A percentile compares a stretch with the other conserved stretches of the same genome.
These are phyloP conservation scores for Cyberlindnera bimundalis DNA, from an alignment of 805 yeast species.

Conservation along the genomic window DNA sequence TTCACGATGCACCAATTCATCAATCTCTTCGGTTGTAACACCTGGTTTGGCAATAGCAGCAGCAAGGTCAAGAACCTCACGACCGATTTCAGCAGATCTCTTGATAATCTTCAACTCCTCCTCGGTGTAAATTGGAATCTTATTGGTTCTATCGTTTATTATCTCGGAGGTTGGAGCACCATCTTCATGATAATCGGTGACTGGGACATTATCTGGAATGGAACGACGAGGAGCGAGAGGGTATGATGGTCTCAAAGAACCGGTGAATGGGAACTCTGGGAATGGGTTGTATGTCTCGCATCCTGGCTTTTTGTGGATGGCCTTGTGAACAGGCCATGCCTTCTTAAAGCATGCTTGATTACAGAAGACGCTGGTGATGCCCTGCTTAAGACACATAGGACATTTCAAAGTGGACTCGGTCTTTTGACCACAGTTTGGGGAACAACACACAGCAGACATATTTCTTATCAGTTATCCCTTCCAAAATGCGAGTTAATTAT, in stretches of 20 bases:
- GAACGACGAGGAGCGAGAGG: conserved; percentile 73
- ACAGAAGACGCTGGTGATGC: conserved; percentile 65
- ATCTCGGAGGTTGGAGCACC: conserved; percentile 83
- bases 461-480: too few species aligned
- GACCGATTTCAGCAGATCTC: conserved; percentile 67
- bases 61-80: conserved; percentile 88
- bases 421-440: conserved; percentile 81
- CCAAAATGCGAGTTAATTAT: too few species aligned
- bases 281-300: conserved; percentile 78
- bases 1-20: conserved; percentile 80
- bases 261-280: conserved; percentile 73
- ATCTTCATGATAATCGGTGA: conserved; percentile 79
- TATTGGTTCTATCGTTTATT: conserved; percentile 61
- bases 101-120: conserved; percentile 74
- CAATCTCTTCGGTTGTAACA: conserved; percentile 89
- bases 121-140: conserved; percentile 59
- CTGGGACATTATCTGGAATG: conserved; percentile 66
- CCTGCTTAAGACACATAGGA: conserved; percentile 84
- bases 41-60: conserved; percentile 86
- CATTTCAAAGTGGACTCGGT: conserved; percentile 79
- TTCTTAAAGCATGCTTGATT: conserved; percentile 78
- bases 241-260: conserved; percentile 70
- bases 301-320: conserved; percentile 62
- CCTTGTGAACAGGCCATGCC: conserved; percentile 70
- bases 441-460: conserved; percentile 51